Conservation (phyloP, 495 filamentous ascomycete species). For the Filosporella fistucella region DNA sequence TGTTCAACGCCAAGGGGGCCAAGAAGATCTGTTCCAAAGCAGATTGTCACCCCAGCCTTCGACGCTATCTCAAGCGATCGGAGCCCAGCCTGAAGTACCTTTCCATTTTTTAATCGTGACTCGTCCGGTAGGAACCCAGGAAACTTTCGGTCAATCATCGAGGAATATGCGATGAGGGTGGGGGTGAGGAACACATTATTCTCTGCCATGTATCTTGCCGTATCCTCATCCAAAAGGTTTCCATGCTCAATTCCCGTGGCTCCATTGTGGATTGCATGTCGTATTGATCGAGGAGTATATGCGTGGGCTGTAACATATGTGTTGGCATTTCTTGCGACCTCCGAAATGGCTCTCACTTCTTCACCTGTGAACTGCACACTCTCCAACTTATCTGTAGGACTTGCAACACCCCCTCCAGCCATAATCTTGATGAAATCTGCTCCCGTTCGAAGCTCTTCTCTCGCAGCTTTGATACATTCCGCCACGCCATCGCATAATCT, state of each 20-base stretch:
- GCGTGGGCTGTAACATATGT: slow-evolving; percentile 55
- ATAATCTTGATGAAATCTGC: slow-evolving; percentile 57
- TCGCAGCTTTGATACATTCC: slow-evolving; percentile 41
- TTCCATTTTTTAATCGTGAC: slow-evolving; percentile 37
- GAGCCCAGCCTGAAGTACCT: slow-evolving; percentile 41
- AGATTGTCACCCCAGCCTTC: slow-evolving; percentile 46
- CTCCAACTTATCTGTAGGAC: slow-evolving; percentile 43
- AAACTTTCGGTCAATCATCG: slow-evolving; percentile 40
- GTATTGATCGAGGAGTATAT: slow-evolving; percentile 45
- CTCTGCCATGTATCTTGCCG: slow-evolving; percentile 41
- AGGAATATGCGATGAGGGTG: slow-evolving; percentile 46
- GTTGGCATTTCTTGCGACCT: slow-evolving; percentile 36
- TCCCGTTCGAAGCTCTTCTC: slow-evolving; percentile 47
- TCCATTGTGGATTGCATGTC: slow-evolving; percentile 49
- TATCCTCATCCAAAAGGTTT: slow-evolving; percentile 45
- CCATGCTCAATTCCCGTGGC: slow-evolving; percentile 53
- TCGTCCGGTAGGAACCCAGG: slow-evolving; percentile 36
- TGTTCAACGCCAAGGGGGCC: slow-evolving; percentile 41
- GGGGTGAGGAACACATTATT: slow-evolving; percentile 45
- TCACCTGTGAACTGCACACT: slow-evolving; percentile 46
- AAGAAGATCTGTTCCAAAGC: slow-evolving; percentile 51
- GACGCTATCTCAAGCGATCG: slow-evolving; percentile 37
- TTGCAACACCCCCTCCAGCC: slow-evolving; percentile 48
- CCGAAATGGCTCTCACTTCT: slow-evolving; percentile 46
- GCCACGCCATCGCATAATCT: slow-evolving; percentile 46